Base-by-base conservation (phyloP, 2,329 filamentous ascomycete genomes). In the Aquanectria penicillioides region DNA sequence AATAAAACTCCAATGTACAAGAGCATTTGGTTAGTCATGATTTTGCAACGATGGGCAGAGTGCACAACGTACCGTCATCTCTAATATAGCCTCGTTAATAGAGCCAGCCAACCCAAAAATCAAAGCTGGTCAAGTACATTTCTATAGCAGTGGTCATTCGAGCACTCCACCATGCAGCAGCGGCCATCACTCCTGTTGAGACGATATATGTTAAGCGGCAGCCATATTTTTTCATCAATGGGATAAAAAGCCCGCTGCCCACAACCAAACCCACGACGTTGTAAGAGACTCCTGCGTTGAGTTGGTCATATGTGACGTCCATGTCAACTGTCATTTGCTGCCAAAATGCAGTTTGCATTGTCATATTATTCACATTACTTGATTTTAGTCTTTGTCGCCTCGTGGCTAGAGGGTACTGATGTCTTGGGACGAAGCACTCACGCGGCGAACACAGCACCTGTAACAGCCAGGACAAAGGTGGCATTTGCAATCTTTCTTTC, bases 91-190 rank as follows among this genome's bases (percentile, higher is more conserved):
- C 51, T 77, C 75, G 31, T 76, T 76, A 2, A 70, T 72, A 1
- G 75, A 71, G 26, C 73, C 75, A 2, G 74, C 73, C 6, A 78
- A 47, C 0, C 76, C 76, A 46, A 70, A 68, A 0, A 72, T 60
- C 0, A 70, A 46, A n/a, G 20, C 69, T 34, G 2, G 43, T 48
- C 9, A 23, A 6, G 28, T 33, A 34, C 26, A 48, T 48, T 28
- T 48, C 43, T 5, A 7, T 22, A 13, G 29, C 26, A 5, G 43
- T 48, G 8, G 26, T 22, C 28, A 48, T 33, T 11, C 28, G 43
- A n/a, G 26, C 20, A 6, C 52, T 57, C 61, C 61, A 64, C 48
- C 57, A 64, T 2, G 48, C 33, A 3, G 47, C 26, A 2, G 43
- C 62, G 6, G 62, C 62, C 57, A 64, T 64, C 1, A 55, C 25